Base-by-base conservation (phyloP, 2,329 filamentous ascomycete species). In the Neopestalotiopsis sp. region DNA sequence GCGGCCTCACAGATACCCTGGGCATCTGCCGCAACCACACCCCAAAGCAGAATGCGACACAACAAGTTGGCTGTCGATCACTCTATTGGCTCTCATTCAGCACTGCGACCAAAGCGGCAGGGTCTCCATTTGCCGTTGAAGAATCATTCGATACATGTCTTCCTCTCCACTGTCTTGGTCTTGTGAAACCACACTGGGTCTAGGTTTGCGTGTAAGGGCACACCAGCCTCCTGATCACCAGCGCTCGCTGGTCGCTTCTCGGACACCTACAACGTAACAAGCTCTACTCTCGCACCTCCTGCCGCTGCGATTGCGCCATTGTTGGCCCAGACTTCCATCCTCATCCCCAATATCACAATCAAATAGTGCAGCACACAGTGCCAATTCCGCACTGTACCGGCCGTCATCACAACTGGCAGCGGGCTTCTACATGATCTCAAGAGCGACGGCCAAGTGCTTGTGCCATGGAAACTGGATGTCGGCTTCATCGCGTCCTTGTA, bases 91-190 rank as follows among this genome's bases (percentile, higher is more conserved):
- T 24, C 17, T 40, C 20, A 14, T 52, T 64, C 61, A 52, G n/a
- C 13, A n/a, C 12, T 32, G 40, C 20, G 62, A 20, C 20, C n/a
- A 49, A 45, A 45, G 34, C 38, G 63, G 45, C 63, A 57, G 42
- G 24, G 34, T 66, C 17, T 66, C 40, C n/a, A 24, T 24, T 57
- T 56, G 49, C 63, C 63, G 63, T 66, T 66, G 63, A 66, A 66
- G 63, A 66, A 58, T 56, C 42, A 28, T 56, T 66, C n/a, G 61
- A 64, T 64, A 40, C 38, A 20, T 64, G 12, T 64, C 61, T 64
- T 17, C 13, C 34, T n/a, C 61, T 64, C 49, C 63, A 38, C 45
- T 65, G 62, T 66, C 63, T 38, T 56, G 63, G 63, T 66, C 14
- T 57, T n/a, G 45, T 58, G 63, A 40, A 66, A 58, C 62, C 42